Base-by-base conservation (phyloP, 2,329 filamentous ascomycete genomes). In the Alternaria dauci region DNA sequence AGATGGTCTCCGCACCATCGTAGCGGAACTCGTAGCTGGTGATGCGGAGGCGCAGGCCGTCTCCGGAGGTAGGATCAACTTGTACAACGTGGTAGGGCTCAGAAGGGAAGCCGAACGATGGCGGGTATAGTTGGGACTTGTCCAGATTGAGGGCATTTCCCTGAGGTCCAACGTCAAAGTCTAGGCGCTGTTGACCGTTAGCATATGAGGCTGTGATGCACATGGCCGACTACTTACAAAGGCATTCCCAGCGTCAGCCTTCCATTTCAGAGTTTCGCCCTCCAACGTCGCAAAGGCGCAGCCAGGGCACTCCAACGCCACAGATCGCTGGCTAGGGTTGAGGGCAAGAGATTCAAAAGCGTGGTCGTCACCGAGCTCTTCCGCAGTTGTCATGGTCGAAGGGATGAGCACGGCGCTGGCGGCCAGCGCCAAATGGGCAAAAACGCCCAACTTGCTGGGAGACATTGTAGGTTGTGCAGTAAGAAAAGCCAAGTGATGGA, bases 121-220 rank as follows among this genome's bases (percentile, higher is more conserved):
- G 78, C 16, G 78, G 78, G 57, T 77, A 80, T n/a, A 80, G 72
- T 54, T 75, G 76, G 34, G 70, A 68, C 46, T 75, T 77, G 55
- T 77, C 72, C 55, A 80, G 71, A 16, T 74, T 66, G 18, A 80
- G 70, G 3, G 68, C 72, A 30, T 76, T 67, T 51, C 75, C 68
- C 34, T 69, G 53, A 9, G 69, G 42, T 23, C 76, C 77, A 38
- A 78, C 70, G 55, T 75, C 71, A 55, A 80, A 78, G 59, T 80
- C 75, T 34, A 80, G 70, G 18, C 74, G 60, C 78, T 80, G 38
- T 30, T 25, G n/a, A 8, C 36, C 20, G 62, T 76, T 56, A 77
- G 72, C 41, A 59, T 44, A 23, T n/a, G 18, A 41, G 53, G 39
- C 54, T 51, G 58, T 39, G 23, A 18, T 48, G 43, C 43, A 9